Conservation (phyloP, 768 basidiomycete species). For the Kwoniella heveanensis region DNA sequence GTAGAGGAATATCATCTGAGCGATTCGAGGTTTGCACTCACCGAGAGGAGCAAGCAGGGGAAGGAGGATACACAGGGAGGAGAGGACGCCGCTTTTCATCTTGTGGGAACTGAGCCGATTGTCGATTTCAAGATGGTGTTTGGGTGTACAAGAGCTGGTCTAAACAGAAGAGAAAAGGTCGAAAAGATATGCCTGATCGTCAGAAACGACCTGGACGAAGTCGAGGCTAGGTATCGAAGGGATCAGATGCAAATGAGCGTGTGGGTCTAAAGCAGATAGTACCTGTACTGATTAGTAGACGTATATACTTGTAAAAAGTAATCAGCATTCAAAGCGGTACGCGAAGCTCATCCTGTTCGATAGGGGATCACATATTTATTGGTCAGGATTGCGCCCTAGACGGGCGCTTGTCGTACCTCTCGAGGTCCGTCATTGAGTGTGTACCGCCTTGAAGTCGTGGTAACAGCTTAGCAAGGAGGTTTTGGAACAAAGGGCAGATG, state of each 20-base stretch:
- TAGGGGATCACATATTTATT: not conserved
- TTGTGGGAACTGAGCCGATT: not conserved
- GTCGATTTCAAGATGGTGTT: not conserved
- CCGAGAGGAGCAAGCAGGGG: conserved; percentile 2
- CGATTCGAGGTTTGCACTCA: not conserved
- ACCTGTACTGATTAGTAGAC: not conserved
- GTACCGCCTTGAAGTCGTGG: not conserved
- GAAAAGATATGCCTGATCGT: not conserved
- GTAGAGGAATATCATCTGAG: no score
- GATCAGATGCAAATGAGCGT: not conserved
- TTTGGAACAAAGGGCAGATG: not conserved
- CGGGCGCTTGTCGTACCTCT: not conserved
- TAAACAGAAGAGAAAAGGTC: no score
- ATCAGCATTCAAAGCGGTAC: not conserved
- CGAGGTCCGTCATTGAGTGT: not conserved
- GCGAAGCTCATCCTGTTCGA: not conserved
- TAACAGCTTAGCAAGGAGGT: not conserved
- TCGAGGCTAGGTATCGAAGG: not conserved
- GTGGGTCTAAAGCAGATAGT: not conserved
- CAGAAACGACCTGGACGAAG: not conserved
- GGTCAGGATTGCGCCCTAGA: no score
- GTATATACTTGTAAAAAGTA: not conserved
- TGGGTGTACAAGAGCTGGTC: not conserved
- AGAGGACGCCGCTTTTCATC: not conserved
- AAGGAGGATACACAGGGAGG: not conserved